Base-by-base conservation (phyloP, 352 stramenopile species). In the Phytophthora nicotianae region DNA sequence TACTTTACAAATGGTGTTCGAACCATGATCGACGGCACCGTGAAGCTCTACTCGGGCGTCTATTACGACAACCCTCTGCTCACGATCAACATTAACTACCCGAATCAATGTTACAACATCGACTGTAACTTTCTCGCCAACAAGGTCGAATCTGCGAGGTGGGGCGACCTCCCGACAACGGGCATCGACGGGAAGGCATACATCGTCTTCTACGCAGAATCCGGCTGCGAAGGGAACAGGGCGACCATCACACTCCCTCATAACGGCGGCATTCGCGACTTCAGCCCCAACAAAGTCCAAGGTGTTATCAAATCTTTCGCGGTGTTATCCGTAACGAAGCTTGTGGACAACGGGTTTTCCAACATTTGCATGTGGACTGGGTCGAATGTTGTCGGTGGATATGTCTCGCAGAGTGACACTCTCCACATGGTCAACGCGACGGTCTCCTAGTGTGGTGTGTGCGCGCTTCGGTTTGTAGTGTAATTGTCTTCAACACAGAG, bases 101-200 rank as follows among this genome's bases (percentile, higher is more conserved):
- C 64, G 7, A 68, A 72, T 49, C 29, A 64, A 33, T 72, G 64
- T 41, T 72, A 64, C 47, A 56, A 72, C 26, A 27, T 68, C 14
- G 51, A 63, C 47, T 72, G 64, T 33, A 51, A 8, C 7, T 38
- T 33, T 5, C 58, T 72, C 9, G 50, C 58, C 26, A 43, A 72
- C 51, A 72, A 68, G 16, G 26, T 72, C 2, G 33, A 38, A 24
- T 72, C 58, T 32, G 64, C 51, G 24, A 64, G 50, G 48, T 72
- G 64, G 64, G 21, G 20, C 2, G 53, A 27, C 1, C 46, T 72
- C 16, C 64, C 58, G 14, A 60, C 51, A 5, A 68, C 58, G 17
- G 64, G 46, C 2, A 54, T 63, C 3, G 16, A 21, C 9, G 64
- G 64, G 0, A 68, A 60, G 24, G 58, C 64, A 0, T 68, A 72